Evolutionary conservation across 495 filamentous ascomycete species (phyloP), one percentile per base, ranked within the genome.

Genomic region (Poronia punctata): DNA sequence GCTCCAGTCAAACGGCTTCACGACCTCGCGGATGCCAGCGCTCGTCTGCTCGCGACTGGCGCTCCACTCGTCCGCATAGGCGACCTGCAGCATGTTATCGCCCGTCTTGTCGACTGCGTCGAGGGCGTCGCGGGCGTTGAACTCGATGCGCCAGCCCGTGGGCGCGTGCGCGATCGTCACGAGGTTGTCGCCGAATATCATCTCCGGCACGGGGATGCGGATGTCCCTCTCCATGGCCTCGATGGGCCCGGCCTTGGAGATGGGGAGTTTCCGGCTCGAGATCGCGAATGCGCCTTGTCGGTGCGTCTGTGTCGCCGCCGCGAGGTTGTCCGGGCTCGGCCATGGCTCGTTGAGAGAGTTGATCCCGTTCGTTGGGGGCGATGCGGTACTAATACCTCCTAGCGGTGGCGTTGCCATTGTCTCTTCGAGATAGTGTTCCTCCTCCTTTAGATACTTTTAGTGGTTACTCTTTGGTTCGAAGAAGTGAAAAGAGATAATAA

Each of bases 131-230:
- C 79, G 82, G 12, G 93, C 83, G 48, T 83, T 82, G 65, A 98
- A 98, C 10, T 67, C 56, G 37, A 97, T 72, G 3, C 65, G 61
- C 86, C 88, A 97, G 6, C 78, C 77, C 41, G 68, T 77, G 14
- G 68, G 67, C 15, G 64, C 38, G 61, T 97, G 86, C 40, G 79
- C 71, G 17, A 98, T 73, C 2, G 70, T 60, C 17, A 93, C 80
- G 22, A 78, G 68, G 62, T 98, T 98, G 65, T 98, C 88, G 22
- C 92, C 92, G 53, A 98, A 98, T 24, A 98, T 98, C 92, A 98
- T 98, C 65, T 98, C 92, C 2, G 93, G 92, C 5, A 86, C 80
- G 9, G 88, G 72, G 60, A 98, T 94, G 10, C 80, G 79, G 9
- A 98, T 75, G 32, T 76, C 75, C 36, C 70, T 63, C 12, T 78